phyloP scores from a whole-genome alignment of 306 rosid species.

The Vigna reflexopilosa region DNA sequence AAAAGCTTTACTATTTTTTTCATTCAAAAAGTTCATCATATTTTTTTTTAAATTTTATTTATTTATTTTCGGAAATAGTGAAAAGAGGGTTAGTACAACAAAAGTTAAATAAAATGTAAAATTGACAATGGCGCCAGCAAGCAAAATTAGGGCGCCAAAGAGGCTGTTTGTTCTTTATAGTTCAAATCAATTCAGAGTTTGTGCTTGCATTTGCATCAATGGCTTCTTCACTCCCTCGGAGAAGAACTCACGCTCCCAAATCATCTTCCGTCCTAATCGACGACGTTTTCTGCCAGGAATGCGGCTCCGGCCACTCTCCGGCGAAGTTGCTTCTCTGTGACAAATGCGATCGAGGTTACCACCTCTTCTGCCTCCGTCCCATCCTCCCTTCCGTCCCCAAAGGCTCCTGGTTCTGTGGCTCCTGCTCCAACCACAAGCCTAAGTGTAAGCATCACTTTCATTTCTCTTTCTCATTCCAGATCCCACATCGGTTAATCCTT shows the following conservation, averaged over 20 bases:
- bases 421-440: slow-evolving; percentile 60
- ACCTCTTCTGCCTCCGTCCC: slow-evolving; percentile 81
- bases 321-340: slow-evolving; percentile 81
- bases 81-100: no score
- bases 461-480: background rate
- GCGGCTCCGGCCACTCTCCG: slow-evolving; percentile 69
- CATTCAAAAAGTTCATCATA: no score
- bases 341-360: slow-evolving; percentile 74
- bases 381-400: slow-evolving; percentile 73
- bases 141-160: slow-evolving; percentile 47
- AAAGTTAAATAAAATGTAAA: no score
- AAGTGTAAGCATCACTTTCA: slow-evolving; percentile 49
- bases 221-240: slow-evolving; percentile 50
- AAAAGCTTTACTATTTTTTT: no score
- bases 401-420: slow-evolving; percentile 76
- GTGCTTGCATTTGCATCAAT: background rate
- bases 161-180: background rate
- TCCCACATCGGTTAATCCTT: background rate
- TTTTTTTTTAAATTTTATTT: no score
- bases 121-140: background rate
- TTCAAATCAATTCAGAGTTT: background rate
- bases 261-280: slow-evolving; percentile 47
- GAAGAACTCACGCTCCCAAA: slow-evolving; percentile 72
- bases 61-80: no score
- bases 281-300: slow-evolving; percentile 52